A percentile compares a stretch with the other conserved stretches of the same genome.
phyloP scores from a whole-genome alignment of 2,329 filamentous ascomycete genomes.

The Coniochaeta hoffmannii region DNA sequence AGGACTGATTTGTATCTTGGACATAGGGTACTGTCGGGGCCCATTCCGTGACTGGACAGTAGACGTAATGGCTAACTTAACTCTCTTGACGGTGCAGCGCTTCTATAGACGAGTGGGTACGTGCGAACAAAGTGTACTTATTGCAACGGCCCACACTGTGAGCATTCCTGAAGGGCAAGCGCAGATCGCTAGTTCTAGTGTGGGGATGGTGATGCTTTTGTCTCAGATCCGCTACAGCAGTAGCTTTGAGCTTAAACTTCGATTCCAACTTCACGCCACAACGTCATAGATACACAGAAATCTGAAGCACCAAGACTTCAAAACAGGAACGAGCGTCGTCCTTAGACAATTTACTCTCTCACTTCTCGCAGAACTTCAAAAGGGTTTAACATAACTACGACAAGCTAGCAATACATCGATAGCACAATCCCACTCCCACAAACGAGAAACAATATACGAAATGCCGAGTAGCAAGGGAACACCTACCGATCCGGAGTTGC shows the following conservation, averaged over 20 bases:
- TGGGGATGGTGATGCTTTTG: neutral
- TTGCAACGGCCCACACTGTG: too few species aligned
- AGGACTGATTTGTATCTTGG: too few species aligned
- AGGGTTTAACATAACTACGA: neutral
- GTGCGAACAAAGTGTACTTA: too few species aligned
- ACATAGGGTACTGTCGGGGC: too few species aligned
- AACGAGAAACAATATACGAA: neutral
- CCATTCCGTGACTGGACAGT: too few species aligned
- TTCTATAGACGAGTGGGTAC: too few species aligned
- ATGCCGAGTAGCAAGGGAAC: constrained; percentile 33
- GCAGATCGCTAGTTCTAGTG: too few species aligned
- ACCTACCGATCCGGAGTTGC: constrained; percentile 30
- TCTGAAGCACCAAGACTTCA: neutral
- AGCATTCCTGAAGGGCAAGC: too few species aligned
- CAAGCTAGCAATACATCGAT: neutral
- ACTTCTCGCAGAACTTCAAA: neutral
- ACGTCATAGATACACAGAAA: constrained; percentile 2
- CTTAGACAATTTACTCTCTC: too few species aligned
- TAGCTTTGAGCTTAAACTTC: neutral
- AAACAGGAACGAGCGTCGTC: too few species aligned
- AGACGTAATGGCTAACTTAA: too few species aligned
- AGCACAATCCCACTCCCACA: neutral
- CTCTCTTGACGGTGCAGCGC: too few species aligned
- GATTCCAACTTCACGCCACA: neutral
- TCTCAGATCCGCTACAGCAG: neutral